phyloP scores from a whole-genome alignment of 768 basidiomycete genomes.

The Mycena venus region DNA sequence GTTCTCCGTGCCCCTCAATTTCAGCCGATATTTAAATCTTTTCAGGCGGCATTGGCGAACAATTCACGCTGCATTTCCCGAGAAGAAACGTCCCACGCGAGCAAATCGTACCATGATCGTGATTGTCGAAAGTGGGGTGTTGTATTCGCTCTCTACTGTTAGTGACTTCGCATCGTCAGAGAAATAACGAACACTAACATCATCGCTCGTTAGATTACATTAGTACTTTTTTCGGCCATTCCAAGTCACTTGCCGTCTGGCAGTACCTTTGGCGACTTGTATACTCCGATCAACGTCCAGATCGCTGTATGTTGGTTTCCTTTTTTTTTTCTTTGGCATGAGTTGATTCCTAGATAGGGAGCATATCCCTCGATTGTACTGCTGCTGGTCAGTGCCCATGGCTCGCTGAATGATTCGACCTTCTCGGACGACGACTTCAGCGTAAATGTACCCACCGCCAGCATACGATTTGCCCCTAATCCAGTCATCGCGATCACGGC shows the following conservation, averaged over 20 bases:
- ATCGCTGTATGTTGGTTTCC: constrained; percentile 18
- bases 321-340: too few species aligned
- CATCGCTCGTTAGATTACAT: too few species aligned
- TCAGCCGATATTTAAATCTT: not conserved
- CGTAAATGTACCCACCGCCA: too few species aligned
- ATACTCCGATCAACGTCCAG: constrained; percentile 12
- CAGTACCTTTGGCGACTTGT: constrained; percentile 22
- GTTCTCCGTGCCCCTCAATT: not conserved
- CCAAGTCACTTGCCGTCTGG: too few species aligned
- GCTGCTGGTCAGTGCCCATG: constrained; percentile 26
- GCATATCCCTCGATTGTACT: constrained; percentile 28
- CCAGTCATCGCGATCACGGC: too few species aligned
- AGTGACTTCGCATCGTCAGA: too few species aligned
- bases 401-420: constrained; percentile 23
- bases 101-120: constrained; percentile 17
- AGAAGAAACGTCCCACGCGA: not conserved
- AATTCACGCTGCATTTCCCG: constrained; percentile 1
- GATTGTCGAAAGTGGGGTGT: constrained; percentile 21
- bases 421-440: constrained; percentile 10
- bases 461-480: not conserved
- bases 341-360: too few species aligned
- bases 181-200: not conserved
- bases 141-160: constrained; percentile 23
- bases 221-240: too few species aligned
- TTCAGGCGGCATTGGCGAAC: constrained; percentile 9